These are phyloP conservation scores for Arthrobotrys sinensis DNA, from an alignment of 2,329 filamentous ascomycete genomes.

Conservation along the genomic window DNA sequence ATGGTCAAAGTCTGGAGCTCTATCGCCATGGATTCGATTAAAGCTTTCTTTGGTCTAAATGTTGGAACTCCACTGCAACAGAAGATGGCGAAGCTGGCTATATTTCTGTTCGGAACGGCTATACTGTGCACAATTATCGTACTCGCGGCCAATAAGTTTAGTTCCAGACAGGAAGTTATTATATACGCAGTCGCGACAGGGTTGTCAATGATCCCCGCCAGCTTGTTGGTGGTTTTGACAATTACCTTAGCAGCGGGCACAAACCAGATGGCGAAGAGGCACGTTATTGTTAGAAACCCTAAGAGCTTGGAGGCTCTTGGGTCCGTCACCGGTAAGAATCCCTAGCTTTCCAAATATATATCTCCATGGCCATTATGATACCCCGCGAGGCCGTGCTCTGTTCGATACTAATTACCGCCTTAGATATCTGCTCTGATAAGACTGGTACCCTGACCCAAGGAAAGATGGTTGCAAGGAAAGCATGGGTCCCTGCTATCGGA, in stretches of 20 bases:
- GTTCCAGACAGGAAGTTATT: conserved; percentile 73
- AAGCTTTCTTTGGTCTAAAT: conserved; percentile 77
- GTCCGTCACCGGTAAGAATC: conserved; percentile 70
- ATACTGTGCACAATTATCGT: conserved; percentile 79
- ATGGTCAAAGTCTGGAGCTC: conserved; percentile 70
- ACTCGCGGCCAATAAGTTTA: conserved; percentile 75
- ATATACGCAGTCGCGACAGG: conserved; percentile 76
- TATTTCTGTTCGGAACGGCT: conserved; percentile 77
- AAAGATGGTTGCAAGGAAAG: conserved; percentile 76
- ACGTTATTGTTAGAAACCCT: conserved; percentile 75
- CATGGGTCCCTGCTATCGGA: conserved; percentile 74
- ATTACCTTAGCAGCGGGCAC: conserved; percentile 78
- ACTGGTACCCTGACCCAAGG: conserved; percentile 76
- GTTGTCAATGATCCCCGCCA: conserved; percentile 76
- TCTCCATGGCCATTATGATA: neutral
- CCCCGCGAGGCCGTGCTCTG: no score
- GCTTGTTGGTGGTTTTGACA: conserved; percentile 76
- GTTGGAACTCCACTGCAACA: conserved; percentile 79
- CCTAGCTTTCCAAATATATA: neutral
- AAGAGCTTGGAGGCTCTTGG: conserved; percentile 75
- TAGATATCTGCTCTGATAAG: conserved; percentile 72
- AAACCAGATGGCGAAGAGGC: conserved; percentile 73
- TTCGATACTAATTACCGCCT: neutral
- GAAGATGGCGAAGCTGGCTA: conserved; percentile 78
- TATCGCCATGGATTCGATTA: conserved; percentile 74